phyloP scores from a whole-genome alignment of 257 asterid species.

The Nicotiana benthamiana region DNA sequence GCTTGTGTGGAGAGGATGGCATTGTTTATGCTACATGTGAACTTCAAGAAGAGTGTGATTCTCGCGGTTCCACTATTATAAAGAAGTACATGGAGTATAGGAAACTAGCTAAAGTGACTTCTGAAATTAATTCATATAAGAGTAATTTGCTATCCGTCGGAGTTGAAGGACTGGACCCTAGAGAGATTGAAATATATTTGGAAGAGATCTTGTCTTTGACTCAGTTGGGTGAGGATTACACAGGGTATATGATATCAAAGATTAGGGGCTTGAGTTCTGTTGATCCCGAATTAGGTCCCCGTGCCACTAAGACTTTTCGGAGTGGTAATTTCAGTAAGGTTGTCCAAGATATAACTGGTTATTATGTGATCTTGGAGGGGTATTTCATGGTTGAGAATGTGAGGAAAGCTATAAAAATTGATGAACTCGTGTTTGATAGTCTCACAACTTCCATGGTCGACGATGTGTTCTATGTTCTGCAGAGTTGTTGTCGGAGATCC shows the following conservation, averaged over 20 bases:
- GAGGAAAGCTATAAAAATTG: slow-evolving; percentile 82
- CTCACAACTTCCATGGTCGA: slow-evolving; percentile 97
- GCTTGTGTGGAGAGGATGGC: slow-evolving; percentile 87
- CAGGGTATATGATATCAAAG: slow-evolving; percentile 81
- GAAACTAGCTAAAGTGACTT: slow-evolving; percentile 56
- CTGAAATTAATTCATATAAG: slow-evolving; percentile 83
- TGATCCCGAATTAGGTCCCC: slow-evolving; percentile 76
- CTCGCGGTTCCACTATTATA: slow-evolving; percentile 66
- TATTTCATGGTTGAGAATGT: slow-evolving; percentile 98
- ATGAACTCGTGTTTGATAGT: slow-evolving; percentile 84
- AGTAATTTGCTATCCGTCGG: slow-evolving; percentile 60
- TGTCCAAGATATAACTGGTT: slow-evolving; percentile 77
- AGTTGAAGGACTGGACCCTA: slow-evolving; percentile 81
- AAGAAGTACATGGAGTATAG: slow-evolving; percentile 75
- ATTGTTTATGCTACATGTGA: slow-evolving; percentile 87
- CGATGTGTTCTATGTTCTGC: slow-evolving; percentile 90
- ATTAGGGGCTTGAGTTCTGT: slow-evolving; percentile 71
- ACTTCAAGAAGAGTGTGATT: slow-evolving; percentile 94
- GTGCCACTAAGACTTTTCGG: slow-evolving; percentile 87
- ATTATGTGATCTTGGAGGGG: slow-evolving; percentile 89
- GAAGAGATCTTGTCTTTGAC: slow-evolving; percentile 83
- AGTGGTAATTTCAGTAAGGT: slow-evolving; percentile 84
- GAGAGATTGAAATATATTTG: slow-evolving; percentile 79
- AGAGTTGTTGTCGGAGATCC: slow-evolving; percentile 91
- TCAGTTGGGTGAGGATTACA: slow-evolving; percentile 87